Evolutionary conservation across 2,329 filamentous ascomycete species (phyloP), one percentile per base, ranked within the genome.

Genomic region (Plectosphaerella plurivora): DNA sequence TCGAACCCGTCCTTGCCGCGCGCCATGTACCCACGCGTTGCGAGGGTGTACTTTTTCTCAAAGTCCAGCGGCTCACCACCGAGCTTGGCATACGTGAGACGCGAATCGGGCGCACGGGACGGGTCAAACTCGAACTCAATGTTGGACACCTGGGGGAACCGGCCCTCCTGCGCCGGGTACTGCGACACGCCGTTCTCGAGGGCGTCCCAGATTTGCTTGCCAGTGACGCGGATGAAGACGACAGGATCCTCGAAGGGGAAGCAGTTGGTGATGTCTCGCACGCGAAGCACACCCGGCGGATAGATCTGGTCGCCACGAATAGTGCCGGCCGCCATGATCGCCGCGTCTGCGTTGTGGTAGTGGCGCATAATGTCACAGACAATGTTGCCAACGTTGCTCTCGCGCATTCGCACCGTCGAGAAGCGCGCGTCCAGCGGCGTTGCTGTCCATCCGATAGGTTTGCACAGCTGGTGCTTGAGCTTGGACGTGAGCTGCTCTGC

Each of bases 171-270:
- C 0, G 91, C 89, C 0, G 91, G 92, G 56, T 94, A 89, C 60
- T 83, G 79, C 42, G 84, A 87, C 0, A 97, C 85, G 1, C 87
- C 84, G 60, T 96, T 96, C 67, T 96, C 91, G 2, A 96, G 68
- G 0, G 91, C 91, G n/a, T 84, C 86, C 61, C 86, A 75, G 33
- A 97, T 82, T 1, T 86, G 87, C 60, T 83, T 76, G 0, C 92
- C 92, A 0, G 75, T 83, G 5, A 91, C 77, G 35, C 79, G 81
- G 54, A 96, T 74, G 4, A 95, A 82, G 0, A 96, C 87, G 1
- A 92, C 88, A 0, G 91, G 91, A 57, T 96, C 91, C 64, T 96
- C 91, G 60, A 97, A 96, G 0, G 92, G 92, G 59, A 96, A 96
- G 63, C 90, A 96, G 49, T 89, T 88, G 53, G 91, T 82, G n/a